Percentiles rank a stretch among this genome's conserved stretches.
Conservation (phyloP, 2,329 filamentous ascomycete species). For the Monosporascus sp. region DNA sequence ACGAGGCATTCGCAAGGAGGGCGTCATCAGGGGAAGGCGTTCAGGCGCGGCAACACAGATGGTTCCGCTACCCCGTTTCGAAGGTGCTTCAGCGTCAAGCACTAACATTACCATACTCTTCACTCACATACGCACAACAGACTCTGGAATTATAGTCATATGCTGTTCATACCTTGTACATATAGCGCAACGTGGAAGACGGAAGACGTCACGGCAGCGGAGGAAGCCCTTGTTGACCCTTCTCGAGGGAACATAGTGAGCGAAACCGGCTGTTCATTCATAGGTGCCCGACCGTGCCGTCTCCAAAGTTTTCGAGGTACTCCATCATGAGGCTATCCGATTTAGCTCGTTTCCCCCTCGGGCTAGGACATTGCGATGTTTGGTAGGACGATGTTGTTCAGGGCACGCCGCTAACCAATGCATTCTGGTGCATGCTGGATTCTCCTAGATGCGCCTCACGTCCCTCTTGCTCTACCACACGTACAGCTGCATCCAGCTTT, state of each 20-base stretch:
- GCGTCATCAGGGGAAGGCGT: constrained; percentile 17
- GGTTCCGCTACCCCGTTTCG: constrained; percentile 16
- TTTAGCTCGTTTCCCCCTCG: no score
- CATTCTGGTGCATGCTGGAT: not conserved
- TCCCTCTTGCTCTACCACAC: not conserved
- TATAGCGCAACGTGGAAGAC: not conserved
- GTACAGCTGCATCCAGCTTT: not conserved
- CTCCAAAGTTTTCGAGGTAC: no score
- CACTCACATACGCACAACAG: constrained; percentile 6
- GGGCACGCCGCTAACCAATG: not conserved
- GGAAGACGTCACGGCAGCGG: not conserved
- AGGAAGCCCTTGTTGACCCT: not conserved
- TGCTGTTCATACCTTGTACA: not conserved
- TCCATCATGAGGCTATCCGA: no score
- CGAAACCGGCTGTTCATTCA: no score
- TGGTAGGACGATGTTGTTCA: no score
- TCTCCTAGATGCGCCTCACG: not conserved
- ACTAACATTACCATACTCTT: constrained; percentile 16
- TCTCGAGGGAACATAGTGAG: not conserved
- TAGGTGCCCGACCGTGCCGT: no score
- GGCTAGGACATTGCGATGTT: no score
- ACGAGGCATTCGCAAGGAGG: constrained; percentile 22
- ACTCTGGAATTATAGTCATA: not conserved
- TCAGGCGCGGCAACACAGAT: constrained; percentile 16
- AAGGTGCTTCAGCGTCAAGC: constrained; percentile 5